Evolutionary conservation across 768 basidiomycete species (phyloP).

Genomic region (Tephrocybe sp.): DNA sequence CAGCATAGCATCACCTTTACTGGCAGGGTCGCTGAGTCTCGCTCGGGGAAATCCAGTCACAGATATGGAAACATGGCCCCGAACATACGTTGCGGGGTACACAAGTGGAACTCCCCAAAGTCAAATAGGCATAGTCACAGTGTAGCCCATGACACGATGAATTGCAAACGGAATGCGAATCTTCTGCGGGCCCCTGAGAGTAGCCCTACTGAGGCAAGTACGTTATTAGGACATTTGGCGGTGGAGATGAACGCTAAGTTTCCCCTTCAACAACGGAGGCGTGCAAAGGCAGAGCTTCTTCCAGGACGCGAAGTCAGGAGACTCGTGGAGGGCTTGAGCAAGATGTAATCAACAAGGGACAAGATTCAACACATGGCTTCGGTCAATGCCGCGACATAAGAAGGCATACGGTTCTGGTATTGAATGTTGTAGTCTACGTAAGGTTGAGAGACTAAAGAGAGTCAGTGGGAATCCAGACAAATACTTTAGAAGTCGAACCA

Average conservation of each 20-base stretch:
- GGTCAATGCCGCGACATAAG: slow-evolving; percentile 14
- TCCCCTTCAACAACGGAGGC: slow-evolving; percentile 8
- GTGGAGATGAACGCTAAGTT: background rate
- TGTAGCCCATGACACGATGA: slow-evolving; percentile 3
- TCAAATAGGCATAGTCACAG: slow-evolving; percentile 1
- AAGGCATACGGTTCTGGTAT: slow-evolving; percentile 7
- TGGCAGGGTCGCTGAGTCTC: slow-evolving; percentile 7
- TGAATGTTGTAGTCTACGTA: slow-evolving; percentile 9
- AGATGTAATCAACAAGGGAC: slow-evolving; percentile 8
- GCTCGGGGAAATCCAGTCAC: slow-evolving; percentile 6
- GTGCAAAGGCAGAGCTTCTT: slow-evolving; percentile 7
- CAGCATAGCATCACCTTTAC: slow-evolving; percentile 11
- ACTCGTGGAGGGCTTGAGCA: background rate
- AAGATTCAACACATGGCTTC: slow-evolving; percentile 10
- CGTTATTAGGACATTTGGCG: background rate
- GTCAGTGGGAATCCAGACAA: no score
- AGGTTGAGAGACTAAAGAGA: background rate
- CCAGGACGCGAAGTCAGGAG: slow-evolving; percentile 10
- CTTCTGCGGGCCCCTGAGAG: slow-evolving; percentile 6
- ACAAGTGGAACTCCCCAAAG: background rate
- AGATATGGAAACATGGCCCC: slow-evolving; percentile 13
- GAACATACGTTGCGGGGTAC: background rate
- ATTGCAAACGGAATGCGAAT: background rate
- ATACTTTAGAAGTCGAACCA: background rate
- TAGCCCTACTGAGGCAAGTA: slow-evolving; percentile 5